Evolutionary conservation across 306 rosid species (phyloP).

Genomic region (Sophora flavescens): DNA sequence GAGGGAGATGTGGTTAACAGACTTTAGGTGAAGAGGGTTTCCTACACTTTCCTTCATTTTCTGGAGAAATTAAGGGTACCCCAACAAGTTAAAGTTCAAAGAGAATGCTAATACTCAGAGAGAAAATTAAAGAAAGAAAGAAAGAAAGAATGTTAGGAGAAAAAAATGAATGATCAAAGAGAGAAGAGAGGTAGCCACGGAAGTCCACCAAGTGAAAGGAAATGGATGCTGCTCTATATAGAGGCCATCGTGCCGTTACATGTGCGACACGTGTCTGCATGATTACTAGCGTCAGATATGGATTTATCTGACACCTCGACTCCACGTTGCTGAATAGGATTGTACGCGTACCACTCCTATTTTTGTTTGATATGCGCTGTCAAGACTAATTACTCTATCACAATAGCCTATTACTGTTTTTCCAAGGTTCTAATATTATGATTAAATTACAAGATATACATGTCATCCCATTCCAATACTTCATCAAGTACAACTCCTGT

Average conservation of each 20-base stretch:
- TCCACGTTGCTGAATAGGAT: slow-evolving; percentile 42
- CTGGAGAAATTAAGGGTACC: background rate
- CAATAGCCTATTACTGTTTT: no score
- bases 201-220: background rate
- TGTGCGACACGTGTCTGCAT: slow-evolving; percentile 36
- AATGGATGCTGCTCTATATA: slow-evolving; percentile 34
- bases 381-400: no score
- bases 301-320: slow-evolving; percentile 43
- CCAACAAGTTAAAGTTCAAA: background rate
- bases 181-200: background rate
- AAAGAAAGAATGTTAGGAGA: background rate
- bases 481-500: no score
- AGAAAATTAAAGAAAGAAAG: background rate
- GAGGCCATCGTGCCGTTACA: background rate
- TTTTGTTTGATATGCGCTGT: no score
- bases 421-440: no score
- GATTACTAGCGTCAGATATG: background rate
- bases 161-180: background rate
- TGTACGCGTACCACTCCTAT: background rate
- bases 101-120: background rate
- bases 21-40: slow-evolving; percentile 86
- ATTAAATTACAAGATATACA: no score
- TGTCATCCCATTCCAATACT: no score
- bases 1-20: slow-evolving; percentile 89
- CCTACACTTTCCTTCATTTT: slow-evolving; percentile 71